phyloP scores from a whole-genome alignment of 2,329 filamentous ascomycete species.

The Aspergillus viridinutans region DNA sequence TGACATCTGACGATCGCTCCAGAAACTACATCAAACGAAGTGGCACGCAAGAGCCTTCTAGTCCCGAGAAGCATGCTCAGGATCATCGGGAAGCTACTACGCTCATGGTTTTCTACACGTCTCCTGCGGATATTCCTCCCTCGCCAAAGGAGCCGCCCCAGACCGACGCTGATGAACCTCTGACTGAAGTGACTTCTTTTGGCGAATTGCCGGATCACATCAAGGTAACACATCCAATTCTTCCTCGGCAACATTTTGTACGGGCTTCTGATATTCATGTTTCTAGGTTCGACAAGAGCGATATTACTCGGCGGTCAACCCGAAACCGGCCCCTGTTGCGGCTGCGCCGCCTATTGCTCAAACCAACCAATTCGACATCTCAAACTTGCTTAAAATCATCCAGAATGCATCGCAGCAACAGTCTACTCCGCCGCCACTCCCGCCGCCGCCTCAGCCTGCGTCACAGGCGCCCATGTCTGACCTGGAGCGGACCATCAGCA shows the following conservation, averaged over 20 bases:
- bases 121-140: conserved; percentile 42
- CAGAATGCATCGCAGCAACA: conserved; percentile 31
- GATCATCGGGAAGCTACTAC: conserved; percentile 45
- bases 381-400: conserved; percentile 39
- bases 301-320: conserved; percentile 36
- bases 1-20: conserved; percentile 30
- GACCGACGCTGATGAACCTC: conserved; percentile 33
- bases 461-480: conserved; percentile 21
- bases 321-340: conserved; percentile 23
- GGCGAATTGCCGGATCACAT: conserved; percentile 41
- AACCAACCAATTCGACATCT: conserved; percentile 34
- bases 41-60: conserved; percentile 36
- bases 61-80: conserved; percentile 41
- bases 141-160: conserved; percentile 46
- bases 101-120: conserved; percentile 47
- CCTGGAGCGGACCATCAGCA: conserved; percentile 35
- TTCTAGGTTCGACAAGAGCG: conserved; percentile 39
- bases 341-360: conserved; percentile 19
- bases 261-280: background rate
- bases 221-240: conserved; percentile 29
- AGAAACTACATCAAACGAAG: conserved; percentile 42
- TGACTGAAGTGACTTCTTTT: conserved; percentile 35
- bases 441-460: conserved; percentile 23
- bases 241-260: background rate
- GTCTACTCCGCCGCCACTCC: conserved; percentile 25